Conservation (phyloP, 73 alveolate genomes). For the Uronychia setigera region DNA sequence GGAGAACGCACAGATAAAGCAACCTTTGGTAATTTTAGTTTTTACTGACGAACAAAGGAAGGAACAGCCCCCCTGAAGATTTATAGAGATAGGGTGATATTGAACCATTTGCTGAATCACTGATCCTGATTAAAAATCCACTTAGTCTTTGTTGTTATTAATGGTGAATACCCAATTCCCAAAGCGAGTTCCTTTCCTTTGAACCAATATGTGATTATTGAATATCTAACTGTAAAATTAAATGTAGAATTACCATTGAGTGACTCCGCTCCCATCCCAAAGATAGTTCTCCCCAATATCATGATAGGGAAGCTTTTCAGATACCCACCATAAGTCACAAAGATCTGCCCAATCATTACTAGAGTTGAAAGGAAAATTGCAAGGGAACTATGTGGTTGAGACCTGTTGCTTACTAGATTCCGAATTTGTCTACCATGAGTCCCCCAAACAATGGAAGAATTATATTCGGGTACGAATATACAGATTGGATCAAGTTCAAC, state of each 20-base stretch:
- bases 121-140: background rate
- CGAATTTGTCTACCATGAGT: constrained; percentile 67
- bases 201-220: constrained; percentile 95
- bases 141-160: constrained; percentile 13
- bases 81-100: constrained; percentile 5
- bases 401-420: constrained; percentile 52
- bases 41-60: background rate
- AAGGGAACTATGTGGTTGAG: constrained; percentile 1
- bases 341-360: constrained; percentile 74
- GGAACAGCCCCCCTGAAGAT: background rate
- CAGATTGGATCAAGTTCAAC: too few species aligned
- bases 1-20: background rate
- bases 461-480: constrained; percentile 85
- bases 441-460: constrained; percentile 91
- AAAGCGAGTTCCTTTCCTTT: constrained; percentile 93
- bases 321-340: constrained; percentile 81
- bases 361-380: constrained; percentile 40
- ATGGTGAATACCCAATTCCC: constrained; percentile 76
- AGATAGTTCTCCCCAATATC: constrained; percentile 91
- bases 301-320: constrained; percentile 62
- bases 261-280: constrained; percentile 82
- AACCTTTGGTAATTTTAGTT: background rate
- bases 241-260: background rate
- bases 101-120: constrained; percentile 9
- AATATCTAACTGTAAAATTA: constrained; percentile 12